phyloP scores from a whole-genome alignment of 495 filamentous ascomycete genomes.

The Penicillium arizonense region DNA sequence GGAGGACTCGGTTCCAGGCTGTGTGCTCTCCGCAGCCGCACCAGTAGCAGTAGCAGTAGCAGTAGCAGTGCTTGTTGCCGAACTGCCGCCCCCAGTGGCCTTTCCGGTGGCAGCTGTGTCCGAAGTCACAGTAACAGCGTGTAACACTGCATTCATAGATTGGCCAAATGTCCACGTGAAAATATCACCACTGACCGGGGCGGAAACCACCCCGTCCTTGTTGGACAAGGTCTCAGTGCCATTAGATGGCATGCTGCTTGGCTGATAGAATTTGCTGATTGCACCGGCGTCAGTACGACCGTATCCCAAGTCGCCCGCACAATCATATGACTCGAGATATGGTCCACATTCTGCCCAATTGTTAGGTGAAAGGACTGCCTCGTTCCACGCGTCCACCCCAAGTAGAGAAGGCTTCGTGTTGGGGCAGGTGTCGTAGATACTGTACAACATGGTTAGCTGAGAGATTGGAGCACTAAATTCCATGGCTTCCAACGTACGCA shows the following conservation, averaged over 20 bases:
- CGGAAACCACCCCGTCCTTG: slow-evolving; percentile 4
- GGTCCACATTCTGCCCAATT: slow-evolving; percentile 13
- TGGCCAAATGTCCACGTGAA: slow-evolving; percentile 17
- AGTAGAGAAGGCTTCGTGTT: slow-evolving; percentile 14
- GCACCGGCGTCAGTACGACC: slow-evolving; percentile 8
- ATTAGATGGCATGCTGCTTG: slow-evolving; percentile 8
- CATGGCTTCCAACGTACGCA: slow-evolving; percentile 5
- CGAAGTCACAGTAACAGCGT: slow-evolving; percentile 11
- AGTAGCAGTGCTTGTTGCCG: not conserved
- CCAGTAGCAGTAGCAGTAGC: not conserved
- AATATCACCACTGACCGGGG: slow-evolving; percentile 13
- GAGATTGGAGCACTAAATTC: not conserved
- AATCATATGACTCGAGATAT: slow-evolving; percentile 9
- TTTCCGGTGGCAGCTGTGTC: not conserved
- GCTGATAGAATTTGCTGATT: slow-evolving; percentile 9
- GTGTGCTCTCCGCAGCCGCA: not conserved
- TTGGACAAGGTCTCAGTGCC: slow-evolving; percentile 17
- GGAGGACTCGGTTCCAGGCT: not conserved
- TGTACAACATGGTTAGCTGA: not conserved
- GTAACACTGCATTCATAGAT: not conserved
- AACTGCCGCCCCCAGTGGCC: not conserved
- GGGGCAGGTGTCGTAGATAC: slow-evolving; percentile 22
- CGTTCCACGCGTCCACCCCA: slow-evolving; percentile 6
- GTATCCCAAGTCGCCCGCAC: slow-evolving; percentile 10
- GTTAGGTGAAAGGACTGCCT: not conserved